Evolutionary conservation across 257 asterid genomes (phyloP), one percentile per base, ranked within the genome.

Genomic region (Cynanchum wilfordii): DNA sequence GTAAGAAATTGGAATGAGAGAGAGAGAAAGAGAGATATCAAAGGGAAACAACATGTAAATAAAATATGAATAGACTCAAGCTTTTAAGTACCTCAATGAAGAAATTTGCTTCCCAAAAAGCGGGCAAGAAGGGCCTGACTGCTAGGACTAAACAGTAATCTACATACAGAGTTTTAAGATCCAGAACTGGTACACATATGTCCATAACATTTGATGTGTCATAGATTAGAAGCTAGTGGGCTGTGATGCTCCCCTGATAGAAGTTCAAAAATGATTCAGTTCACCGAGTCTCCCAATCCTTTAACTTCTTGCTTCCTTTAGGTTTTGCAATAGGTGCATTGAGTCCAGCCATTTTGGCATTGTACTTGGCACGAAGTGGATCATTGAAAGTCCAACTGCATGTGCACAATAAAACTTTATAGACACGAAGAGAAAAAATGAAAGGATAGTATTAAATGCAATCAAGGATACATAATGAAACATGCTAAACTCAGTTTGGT

Each of bases 311-410:
- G 91, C 96, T 91, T 66, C 99, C 97, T 84, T 86, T 94, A 29
- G 96, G 99, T 78, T 85, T 94, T 36, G 81, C 87, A 33, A 94
- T 87, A 24, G 95, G 96, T 6, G 95, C 87, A 79, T 88, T 88
- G 86, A 88, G 85, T 70, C 96, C 99, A 74, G 97, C 99, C 97
- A 91, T 94, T 81, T 91, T 91, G 24, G 90, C 88, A 62, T 91
- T 90, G 82, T 91, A 94, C 79, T 91, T 94, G 55, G 88, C 90
- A 42, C 97, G 85, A 73, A 94, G 93, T 75, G 90, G 83, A 80
- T 89, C 97, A 33, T 90, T 91, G 84, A 81, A 86, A 22, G 96
- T 91, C 99, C 99, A 94, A 72, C 99, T 94, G 90, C 85, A 80
- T 76, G n/a, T 44, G 45, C 72, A 71, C 68, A 66, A 70, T 56